phyloP scores from a whole-genome alignment of 1,284 basidiomycete species.

The Rhodotorula glutinis region DNA sequence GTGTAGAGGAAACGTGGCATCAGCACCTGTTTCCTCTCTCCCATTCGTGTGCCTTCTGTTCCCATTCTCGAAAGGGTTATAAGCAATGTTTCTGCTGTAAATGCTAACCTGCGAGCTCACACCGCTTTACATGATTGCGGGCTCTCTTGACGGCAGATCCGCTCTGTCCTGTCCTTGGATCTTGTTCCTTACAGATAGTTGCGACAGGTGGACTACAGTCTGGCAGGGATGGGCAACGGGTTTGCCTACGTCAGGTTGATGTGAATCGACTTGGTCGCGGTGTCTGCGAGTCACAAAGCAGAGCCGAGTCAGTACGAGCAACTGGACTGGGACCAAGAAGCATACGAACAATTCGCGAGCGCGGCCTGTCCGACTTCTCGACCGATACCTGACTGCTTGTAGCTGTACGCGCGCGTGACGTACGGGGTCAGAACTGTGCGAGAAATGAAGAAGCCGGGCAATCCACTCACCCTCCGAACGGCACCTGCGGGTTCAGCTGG shows the following conservation, averaged over 20 bases:
- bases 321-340: not conserved
- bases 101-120: no score
- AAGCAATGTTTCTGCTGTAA: no score
- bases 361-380: constrained; percentile 83
- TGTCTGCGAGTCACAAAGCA: not conserved
- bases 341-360: constrained; percentile 46
- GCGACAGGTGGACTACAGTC: not conserved
- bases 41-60: no score
- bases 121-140: no score
- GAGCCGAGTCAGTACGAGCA: not conserved
- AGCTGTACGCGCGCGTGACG: constrained; percentile 45
- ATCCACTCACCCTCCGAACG: constrained; percentile 63
- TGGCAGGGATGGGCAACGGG: constrained; percentile 13
- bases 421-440: not conserved
- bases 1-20: no score
- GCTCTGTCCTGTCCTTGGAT: no score
- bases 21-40: no score
- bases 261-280: constrained; percentile 65
- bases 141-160: no score
- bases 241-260: constrained; percentile 59
- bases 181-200: not conserved
- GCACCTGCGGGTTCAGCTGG: constrained; percentile 53
- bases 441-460: no score
- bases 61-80: no score
- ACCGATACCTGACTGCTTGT: constrained; percentile 66